Conservation (phyloP, 805 yeast species). For the Metschnikowia kofuensis region DNA sequence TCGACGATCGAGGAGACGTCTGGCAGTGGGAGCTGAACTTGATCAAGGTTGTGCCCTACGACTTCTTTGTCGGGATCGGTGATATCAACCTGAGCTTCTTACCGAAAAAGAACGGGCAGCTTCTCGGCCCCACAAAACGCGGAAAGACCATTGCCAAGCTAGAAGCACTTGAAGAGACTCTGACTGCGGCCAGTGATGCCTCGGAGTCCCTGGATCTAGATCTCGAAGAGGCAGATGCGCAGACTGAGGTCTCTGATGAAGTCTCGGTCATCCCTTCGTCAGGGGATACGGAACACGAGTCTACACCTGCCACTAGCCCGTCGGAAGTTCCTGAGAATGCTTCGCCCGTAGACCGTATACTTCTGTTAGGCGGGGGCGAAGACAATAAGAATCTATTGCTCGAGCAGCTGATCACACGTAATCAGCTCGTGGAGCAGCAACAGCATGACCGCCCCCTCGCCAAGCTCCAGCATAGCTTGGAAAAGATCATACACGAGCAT, state of each 20-base stretch:
- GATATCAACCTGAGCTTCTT: constrained; percentile 92
- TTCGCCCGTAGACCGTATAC: constrained; percentile 47
- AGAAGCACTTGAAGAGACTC: constrained; percentile 39
- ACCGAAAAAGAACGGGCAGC: constrained; percentile 68
- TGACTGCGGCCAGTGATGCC: neutral
- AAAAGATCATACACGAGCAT: constrained; percentile 40
- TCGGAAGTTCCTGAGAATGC: constrained; percentile 14
- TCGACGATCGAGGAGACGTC: constrained; percentile 97
- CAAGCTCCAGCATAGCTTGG: constrained; percentile 71
- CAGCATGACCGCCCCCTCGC: constrained; percentile 83
- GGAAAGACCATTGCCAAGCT: constrained; percentile 54
- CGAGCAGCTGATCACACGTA: constrained; percentile 60
- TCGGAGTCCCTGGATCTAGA: neutral
- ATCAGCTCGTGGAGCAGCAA: constrained; percentile 72
- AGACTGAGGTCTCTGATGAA: neutral
- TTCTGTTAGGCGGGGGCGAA: constrained; percentile 50
- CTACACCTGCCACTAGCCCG: neutral
- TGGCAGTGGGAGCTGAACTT: constrained; percentile 97
- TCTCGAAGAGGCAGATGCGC: neutral
- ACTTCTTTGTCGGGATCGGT: constrained; percentile 94
- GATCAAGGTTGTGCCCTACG: constrained; percentile 91
- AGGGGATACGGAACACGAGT: neutral
- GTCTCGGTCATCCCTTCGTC: neutral
- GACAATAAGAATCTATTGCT: constrained; percentile 47
- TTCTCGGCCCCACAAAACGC: constrained; percentile 61